Base-by-base conservation (phyloP, 345 rosid genomes). In the Populus nigra region DNA sequence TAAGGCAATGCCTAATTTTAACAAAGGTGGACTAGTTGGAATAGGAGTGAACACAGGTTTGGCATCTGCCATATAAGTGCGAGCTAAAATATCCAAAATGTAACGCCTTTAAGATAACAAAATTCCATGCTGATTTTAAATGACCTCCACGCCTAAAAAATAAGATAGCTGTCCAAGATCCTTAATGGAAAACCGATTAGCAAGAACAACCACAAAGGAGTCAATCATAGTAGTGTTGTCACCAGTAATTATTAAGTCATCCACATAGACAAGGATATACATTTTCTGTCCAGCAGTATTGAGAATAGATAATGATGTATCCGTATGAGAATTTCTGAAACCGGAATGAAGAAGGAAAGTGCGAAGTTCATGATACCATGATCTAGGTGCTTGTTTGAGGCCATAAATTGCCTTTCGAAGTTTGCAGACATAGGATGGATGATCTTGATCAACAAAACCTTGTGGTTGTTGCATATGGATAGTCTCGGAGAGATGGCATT, bases 181-280 rank as follows among this genome's bases (percentile, higher is more conserved):
- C 0, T 50, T 50, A 0, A 50, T 17, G 2, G 59, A 50, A 2
- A 50, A 50, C 2, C n/a, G 1, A 1, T 18, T 2, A 5, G 59
- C 3, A 18, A 50, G 10, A 18, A 8, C 1, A 5, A 8, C 59
- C 0, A 18, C 9, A 50, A 1, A 50, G 0, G 8, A 17, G 2
- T 50, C 0, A 0, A 50, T 2, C 9, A 1, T 1, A 6, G 0
- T 0, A 1, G 0, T 6, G 6, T 1, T 50, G 2, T 18, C n/a
- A 17, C 10, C 10, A 7, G 2, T 50, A 2, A 50, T 18, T 1
- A 50, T 50, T 5, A 18, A 2, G 8, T 50, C 59, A 50, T 50
- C 59, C 7, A 17, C 8, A 5, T 50, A 50, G 0, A 50, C 2
- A 18, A 50, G 0, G 6, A 47, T 6, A 18, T 18, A 50, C 6